These are phyloP conservation scores for Escovopsis sp. DNA, from an alignment of 2,329 filamentous ascomycete species.

Conservation along the genomic window DNA sequence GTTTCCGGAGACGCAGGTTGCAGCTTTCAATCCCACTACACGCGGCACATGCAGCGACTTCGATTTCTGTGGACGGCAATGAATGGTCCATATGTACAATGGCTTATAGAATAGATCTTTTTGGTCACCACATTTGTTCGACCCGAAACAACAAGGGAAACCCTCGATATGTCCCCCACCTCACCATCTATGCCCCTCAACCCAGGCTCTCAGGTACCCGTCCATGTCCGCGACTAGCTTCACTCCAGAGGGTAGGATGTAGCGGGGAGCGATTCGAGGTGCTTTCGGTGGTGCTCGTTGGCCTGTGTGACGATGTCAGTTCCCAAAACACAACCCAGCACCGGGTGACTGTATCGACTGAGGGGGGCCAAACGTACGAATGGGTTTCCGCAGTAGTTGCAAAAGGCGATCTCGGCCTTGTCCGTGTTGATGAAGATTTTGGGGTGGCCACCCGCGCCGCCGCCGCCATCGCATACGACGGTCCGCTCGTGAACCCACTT, in stretches of 20 bases:
- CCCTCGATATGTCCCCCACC: too few relatives aligned
- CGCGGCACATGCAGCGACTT: too few relatives aligned
- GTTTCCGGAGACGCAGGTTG: too few relatives aligned
- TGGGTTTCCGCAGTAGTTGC: constrained; percentile 86
- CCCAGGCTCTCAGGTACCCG: too few relatives aligned
- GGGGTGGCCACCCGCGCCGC: constrained; percentile 80
- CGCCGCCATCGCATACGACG: constrained; percentile 84
- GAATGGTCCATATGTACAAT: too few relatives aligned
- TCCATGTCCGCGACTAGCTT: constrained; percentile 5
- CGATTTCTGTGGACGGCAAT: too few relatives aligned
- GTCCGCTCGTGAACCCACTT: constrained; percentile 72
- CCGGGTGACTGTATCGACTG: too few relatives aligned
- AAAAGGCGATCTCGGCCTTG: constrained; percentile 83
- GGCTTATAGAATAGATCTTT: neutral
- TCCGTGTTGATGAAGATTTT: constrained; percentile 95
- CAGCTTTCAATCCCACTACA: too few relatives aligned
- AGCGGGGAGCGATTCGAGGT: constrained; percentile 66
- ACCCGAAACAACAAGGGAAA: too few relatives aligned
- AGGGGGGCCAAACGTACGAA: constrained; percentile 48
- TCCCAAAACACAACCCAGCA: neutral
- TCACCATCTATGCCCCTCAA: too few relatives aligned
- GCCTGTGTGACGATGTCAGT: constrained; percentile 41
- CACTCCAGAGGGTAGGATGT: constrained; percentile 67
- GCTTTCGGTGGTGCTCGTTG: constrained; percentile 72
- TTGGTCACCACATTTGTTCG: too few relatives aligned